Evolutionary conservation across 768 basidiomycete genomes (phyloP).

Genomic region (Amanita thiersii): DNA sequence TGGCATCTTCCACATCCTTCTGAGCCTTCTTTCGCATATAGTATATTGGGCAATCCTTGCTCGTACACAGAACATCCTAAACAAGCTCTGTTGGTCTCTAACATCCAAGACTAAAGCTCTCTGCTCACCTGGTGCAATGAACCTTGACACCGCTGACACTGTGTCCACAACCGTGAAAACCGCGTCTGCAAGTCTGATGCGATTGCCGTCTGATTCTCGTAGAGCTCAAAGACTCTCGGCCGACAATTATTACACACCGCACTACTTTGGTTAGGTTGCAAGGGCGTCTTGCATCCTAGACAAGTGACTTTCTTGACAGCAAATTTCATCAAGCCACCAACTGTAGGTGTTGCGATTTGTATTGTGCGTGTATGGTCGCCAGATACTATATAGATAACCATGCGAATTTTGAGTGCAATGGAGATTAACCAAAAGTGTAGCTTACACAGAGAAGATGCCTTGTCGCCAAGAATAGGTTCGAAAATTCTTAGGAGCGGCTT

Average conservation of each 20-base stretch:
- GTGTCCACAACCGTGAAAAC: conserved; percentile 95
- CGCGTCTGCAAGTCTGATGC: conserved; percentile 82
- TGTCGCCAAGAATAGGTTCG: conserved; percentile 94
- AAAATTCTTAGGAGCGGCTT: conserved; percentile 97
- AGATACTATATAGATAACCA: conserved; percentile 60
- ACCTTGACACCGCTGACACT: conserved; percentile 97
- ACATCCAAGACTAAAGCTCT: background rate
- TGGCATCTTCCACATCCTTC: conserved; percentile 91
- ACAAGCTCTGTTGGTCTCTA: background rate
- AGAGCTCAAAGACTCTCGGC: conserved; percentile 78
- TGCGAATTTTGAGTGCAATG: conserved; percentile 7
- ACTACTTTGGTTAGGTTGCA: conserved; percentile 75
- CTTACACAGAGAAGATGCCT: conserved; percentile 76
- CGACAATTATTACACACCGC: conserved; percentile 95
- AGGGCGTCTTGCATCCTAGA: conserved; percentile 88
- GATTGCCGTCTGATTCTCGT: conserved; percentile 76
- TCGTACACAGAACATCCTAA: conserved; percentile 93
- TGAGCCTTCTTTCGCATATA: conserved; percentile 99
- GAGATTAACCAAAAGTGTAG: conserved; percentile 10
- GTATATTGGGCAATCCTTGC: conserved; percentile 97
- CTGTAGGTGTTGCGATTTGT: conserved; percentile 91
- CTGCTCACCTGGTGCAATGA: conserved; percentile 80
- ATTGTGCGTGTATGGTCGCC: conserved; percentile 96
- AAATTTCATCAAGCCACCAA: conserved; percentile 98
- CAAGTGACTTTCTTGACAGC: conserved; percentile 95